Evolutionary conservation across 163 green algal species (phyloP).

Genomic region (Prototheca wickerhamii): DNA sequence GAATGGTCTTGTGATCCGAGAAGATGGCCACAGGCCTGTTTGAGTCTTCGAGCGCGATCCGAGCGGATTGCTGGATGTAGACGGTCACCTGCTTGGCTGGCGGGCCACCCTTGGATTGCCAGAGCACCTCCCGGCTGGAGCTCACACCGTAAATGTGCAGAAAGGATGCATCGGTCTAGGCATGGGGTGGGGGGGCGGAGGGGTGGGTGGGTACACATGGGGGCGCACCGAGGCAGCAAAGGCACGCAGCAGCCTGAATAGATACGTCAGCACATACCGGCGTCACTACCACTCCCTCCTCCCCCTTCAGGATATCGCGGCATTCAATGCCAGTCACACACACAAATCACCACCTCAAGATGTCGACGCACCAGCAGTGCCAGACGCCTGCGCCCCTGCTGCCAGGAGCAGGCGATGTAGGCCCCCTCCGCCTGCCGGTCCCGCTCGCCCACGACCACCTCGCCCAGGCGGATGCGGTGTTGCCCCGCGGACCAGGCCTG

Average conservation of each 20-base stretch:
- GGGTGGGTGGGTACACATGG: background rate
- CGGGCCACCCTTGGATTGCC: constrained; percentile 5
- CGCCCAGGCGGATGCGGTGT: constrained; percentile 44
- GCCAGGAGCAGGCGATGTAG: constrained; percentile 48
- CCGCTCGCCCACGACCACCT: constrained; percentile 15
- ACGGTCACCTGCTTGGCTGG: constrained; percentile 20
- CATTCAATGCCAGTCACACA: background rate
- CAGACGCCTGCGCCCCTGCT: constrained; percentile 34
- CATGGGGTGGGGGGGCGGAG: background rate
- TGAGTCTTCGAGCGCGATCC: constrained; percentile 16
- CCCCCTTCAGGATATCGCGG: background rate
- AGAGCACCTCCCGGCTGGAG: constrained; percentile 36
- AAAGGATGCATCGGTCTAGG: constrained; percentile 50
- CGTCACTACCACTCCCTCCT: background rate
- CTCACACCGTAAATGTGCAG: constrained; percentile 58
- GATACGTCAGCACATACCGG: too few relatives aligned
- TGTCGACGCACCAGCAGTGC: constrained; percentile 44
- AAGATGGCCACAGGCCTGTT: constrained; percentile 8
- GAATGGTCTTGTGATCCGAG: constrained; percentile 15
- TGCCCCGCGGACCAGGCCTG: constrained; percentile 56
- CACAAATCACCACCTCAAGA: background rate
- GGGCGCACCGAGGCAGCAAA: too few relatives aligned
- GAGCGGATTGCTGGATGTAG: constrained; percentile 33
- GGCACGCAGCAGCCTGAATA: too few relatives aligned
- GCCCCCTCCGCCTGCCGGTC: constrained; percentile 42